phyloP scores from a whole-genome alignment of 1,139 yeast genomes.

The Torulaspora globosa region DNA sequence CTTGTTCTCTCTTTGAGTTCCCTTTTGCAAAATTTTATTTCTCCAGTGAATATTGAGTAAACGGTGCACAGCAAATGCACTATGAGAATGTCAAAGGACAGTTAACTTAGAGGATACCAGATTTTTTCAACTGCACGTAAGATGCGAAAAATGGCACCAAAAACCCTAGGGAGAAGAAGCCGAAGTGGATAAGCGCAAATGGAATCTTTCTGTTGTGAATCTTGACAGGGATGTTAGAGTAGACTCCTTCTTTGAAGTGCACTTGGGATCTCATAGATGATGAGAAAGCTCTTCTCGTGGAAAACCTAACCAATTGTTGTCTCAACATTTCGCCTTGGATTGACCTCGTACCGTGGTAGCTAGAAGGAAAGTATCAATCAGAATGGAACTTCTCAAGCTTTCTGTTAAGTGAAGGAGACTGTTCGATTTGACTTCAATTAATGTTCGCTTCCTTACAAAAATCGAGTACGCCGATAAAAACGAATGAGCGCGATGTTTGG shows the following conservation, averaged over 20 bases:
- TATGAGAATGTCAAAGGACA: not conserved
- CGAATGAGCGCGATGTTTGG: slow-evolving; percentile 10
- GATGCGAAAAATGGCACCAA: slow-evolving; percentile 66
- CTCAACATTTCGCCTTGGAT: slow-evolving; percentile 30
- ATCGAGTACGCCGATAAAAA: slow-evolving; percentile 9
- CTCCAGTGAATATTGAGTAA: slow-evolving; percentile 11
- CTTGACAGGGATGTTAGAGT: slow-evolving; percentile 90
- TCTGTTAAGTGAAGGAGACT: not conserved
- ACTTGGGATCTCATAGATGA: slow-evolving; percentile 35
- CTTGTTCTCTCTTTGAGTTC: slow-evolving; percentile 1
- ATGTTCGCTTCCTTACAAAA: slow-evolving; percentile 4
- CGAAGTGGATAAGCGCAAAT: slow-evolving; percentile 73
- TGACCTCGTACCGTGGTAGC: not conserved
- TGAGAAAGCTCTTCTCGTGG: slow-evolving; percentile 38
- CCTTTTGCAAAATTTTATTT: not conserved
- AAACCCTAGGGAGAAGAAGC: slow-evolving; percentile 62
- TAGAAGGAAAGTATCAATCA: too few species aligned
- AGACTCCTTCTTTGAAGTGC: slow-evolving; percentile 76
- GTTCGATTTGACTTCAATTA: not conserved
- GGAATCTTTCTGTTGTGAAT: slow-evolving; percentile 91
- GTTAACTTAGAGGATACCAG: slow-evolving; percentile 50
- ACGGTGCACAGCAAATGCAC: slow-evolving; percentile 5
- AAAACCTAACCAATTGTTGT: slow-evolving; percentile 31
- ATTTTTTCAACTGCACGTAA: slow-evolving; percentile 69
- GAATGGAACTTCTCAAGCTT: not conserved